Evolutionary conservation across 345 rosid genomes (phyloP), one percentile per base, ranked within the genome.

Genomic region (Ailanthus altissimus): DNA sequence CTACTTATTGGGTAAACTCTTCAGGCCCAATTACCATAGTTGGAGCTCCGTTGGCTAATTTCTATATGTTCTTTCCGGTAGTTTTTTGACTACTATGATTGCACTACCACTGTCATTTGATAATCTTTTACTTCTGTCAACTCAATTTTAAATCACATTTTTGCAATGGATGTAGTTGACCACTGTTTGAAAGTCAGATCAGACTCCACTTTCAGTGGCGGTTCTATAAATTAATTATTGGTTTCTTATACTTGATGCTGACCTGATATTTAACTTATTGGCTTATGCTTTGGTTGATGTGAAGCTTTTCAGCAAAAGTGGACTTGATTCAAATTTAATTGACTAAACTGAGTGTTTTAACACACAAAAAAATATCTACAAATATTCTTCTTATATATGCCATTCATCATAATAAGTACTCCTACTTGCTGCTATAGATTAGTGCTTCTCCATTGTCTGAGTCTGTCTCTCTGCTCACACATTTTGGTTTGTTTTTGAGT

Each of bases 401-500:
- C 10, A 43, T 60, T 20, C 57, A 60, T 59, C 60, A 14, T 32
- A 45, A 15, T 59, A 49, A 43, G 32, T 8, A 75, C 10, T 58
- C 36, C 21, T 38, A 36, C 42, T 42, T 75, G 72, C 42, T 53
- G 21, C 26, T 51, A 21, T 63, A 13, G 32, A 16, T 32, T 32
- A 59, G 45, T 28, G 25, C 49, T 61, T 74, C 42, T 26, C 60
- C 53, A 21, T 25, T 65, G 38, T 64, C 50, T 50, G 69, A 43
- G 0, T 43, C 14, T 67, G 43, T 61, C 49, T 77, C 42, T 38
- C 51, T 32, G 25, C 11, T 72, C 11, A 23, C 21, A 70, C 23
- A 14, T 77, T 67, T 69, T 73, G 63, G 57, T 70, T 73, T 57
- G 49, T 36, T 64, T 32, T 77, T 74, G 68, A 70, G 72, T 87